A percentile compares a stretch with the other conserved stretches of the same genome.
These are phyloP conservation scores for Hypoxylon sp. DNA, from an alignment of 2,329 filamentous ascomycete genomes.

Conservation along the genomic window DNA sequence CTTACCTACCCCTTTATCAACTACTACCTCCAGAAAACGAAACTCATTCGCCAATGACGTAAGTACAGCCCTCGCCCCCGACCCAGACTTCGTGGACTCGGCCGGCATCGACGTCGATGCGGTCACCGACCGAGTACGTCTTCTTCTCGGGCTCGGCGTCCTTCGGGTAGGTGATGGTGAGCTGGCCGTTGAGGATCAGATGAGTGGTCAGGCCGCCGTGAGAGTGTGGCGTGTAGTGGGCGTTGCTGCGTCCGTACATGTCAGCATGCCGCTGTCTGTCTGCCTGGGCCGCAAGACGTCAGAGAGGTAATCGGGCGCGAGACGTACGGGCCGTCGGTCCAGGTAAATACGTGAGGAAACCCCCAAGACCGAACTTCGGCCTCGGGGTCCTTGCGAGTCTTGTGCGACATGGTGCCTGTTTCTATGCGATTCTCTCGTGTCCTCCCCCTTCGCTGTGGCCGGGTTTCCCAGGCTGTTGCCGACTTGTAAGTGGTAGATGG, in stretches of 20 bases:
- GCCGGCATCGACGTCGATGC: slow-evolving; percentile 71
- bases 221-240: slow-evolving; percentile 72
- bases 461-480: neutral
- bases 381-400: slow-evolving; percentile 60
- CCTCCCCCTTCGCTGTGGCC: neutral
- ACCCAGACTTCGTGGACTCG: slow-evolving; percentile 75
- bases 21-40: no score
- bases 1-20: neutral
- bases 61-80: slow-evolving; percentile 70
- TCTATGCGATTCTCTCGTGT: neutral
- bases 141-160: slow-evolving; percentile 63
- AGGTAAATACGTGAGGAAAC: slow-evolving; percentile 73
- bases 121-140: slow-evolving; percentile 66
- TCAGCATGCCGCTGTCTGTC: slow-evolving; percentile 34
- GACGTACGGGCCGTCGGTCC: slow-evolving; percentile 73
- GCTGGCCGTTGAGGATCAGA: slow-evolving; percentile 68
- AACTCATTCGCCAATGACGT: slow-evolving; percentile 66
- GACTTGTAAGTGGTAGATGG: neutral
- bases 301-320: neutral
- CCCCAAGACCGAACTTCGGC: slow-evolving; percentile 73
- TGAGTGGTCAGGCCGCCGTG: slow-evolving; percentile 73
- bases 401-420: slow-evolving; percentile 39
- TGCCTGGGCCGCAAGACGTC: neutral
- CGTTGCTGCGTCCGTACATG: slow-evolving; percentile 58
- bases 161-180: slow-evolving; percentile 73